Percentiles rank a stretch among this genome's conserved stretches.
Conservation (phyloP, 2,329 filamentous ascomycete genomes). For the Ophiosphaerella narmari region DNA sequence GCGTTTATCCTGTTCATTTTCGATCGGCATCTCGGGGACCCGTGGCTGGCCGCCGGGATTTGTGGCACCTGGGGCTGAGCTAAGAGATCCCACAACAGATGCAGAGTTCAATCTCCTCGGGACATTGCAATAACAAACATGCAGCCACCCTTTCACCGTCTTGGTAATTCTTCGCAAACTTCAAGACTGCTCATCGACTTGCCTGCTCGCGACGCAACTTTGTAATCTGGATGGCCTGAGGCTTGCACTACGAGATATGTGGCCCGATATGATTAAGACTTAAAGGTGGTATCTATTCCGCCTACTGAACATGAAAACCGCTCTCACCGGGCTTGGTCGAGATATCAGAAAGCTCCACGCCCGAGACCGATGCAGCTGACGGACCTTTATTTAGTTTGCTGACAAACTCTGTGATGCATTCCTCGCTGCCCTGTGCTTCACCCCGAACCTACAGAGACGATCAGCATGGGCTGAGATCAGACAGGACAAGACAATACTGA, state of each 20-base stretch:
- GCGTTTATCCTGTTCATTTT: constrained; percentile 4
- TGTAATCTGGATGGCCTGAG: no score
- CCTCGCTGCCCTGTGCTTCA: constrained; percentile 78
- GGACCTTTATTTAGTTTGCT: constrained; percentile 78
- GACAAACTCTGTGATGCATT: constrained; percentile 70
- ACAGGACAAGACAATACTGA: constrained; percentile 18
- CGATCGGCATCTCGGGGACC: constrained; percentile 23
- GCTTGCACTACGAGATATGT: no score
- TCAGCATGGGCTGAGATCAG: constrained; percentile 9
- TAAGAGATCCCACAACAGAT: no score
- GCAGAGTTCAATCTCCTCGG: no score
- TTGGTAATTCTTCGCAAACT: no score
- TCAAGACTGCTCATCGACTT: no score
- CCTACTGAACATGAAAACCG: constrained; percentile 56
- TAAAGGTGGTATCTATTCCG: neutral
- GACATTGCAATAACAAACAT: no score
- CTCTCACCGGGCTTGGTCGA: constrained; percentile 68
- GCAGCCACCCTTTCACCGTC: no score
- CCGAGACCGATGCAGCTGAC: constrained; percentile 70
- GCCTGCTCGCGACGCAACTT: no score
- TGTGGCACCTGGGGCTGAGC: no score
- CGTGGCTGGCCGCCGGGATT: neutral
- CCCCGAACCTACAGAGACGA: constrained; percentile 71
- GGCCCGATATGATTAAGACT: no score
- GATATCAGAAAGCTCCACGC: constrained; percentile 72